Evolutionary conservation across 2,329 filamentous ascomycete species (phyloP).

Genomic region (Diplodia intermedia): DNA sequence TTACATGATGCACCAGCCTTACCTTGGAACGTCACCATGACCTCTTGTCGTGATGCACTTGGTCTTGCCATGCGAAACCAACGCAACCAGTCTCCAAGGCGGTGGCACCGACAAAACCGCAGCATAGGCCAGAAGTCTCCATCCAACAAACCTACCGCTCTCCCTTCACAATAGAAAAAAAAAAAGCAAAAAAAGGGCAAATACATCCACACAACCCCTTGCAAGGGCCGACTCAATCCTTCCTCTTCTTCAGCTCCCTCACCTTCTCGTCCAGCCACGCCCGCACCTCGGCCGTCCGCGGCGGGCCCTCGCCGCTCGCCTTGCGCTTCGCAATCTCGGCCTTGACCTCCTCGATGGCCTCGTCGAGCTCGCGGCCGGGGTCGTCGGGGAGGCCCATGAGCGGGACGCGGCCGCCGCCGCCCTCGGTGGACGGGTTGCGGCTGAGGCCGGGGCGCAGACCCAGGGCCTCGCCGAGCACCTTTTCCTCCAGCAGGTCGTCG

Average conservation of each 20-base stretch:
- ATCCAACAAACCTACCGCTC: too few species aligned
- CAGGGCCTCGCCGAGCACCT: slow-evolving; percentile 30
- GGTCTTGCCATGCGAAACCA: neutral
- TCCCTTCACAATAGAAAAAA: too few species aligned
- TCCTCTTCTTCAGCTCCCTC: slow-evolving; percentile 31
- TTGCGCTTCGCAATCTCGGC: slow-evolving; percentile 71
- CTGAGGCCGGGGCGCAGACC: slow-evolving; percentile 25
- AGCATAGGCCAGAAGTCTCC: neutral
- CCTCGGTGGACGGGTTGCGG: slow-evolving; percentile 22
- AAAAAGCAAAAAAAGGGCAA: too few species aligned
- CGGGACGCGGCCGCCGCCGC: slow-evolving; percentile 37
- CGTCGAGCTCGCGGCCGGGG: slow-evolving; percentile 74
- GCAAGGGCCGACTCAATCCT: neutral
- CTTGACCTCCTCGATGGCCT: slow-evolving; percentile 77
- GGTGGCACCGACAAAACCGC: too few species aligned
- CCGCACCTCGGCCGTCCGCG: slow-evolving; percentile 47
- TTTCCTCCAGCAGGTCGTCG: slow-evolving; percentile 30
- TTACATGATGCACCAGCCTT: too few species aligned
- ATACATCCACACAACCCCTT: neutral
- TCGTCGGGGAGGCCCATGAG: slow-evolving; percentile 68
- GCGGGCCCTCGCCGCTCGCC: slow-evolving; percentile 50
- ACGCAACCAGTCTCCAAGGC: too few species aligned
- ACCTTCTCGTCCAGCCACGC: slow-evolving; percentile 48
- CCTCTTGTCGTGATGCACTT: too few species aligned
- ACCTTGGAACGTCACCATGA: too few species aligned